Evolutionary conservation across 2,329 filamentous ascomycete genomes (phyloP).

Genomic region (Curvularia verruculosa): DNA sequence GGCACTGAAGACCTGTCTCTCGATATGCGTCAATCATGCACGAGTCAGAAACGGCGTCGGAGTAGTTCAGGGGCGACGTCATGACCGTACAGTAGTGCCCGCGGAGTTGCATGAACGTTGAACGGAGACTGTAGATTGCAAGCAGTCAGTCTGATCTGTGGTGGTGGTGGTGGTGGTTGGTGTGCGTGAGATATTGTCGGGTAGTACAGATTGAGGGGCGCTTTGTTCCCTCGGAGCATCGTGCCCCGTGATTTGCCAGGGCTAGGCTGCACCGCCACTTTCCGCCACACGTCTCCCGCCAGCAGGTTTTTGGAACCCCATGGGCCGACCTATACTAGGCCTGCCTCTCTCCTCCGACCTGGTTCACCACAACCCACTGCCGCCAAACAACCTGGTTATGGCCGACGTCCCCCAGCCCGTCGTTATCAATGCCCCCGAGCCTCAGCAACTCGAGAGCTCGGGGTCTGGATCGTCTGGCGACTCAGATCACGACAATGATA

Average conservation of each 20-base stretch:
- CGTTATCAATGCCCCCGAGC: conserved; percentile 39
- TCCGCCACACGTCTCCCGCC: background rate
- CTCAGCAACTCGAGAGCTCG: conserved; percentile 40
- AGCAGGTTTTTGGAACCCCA: conserved; percentile 15
- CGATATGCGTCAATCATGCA: background rate
- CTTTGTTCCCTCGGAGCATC: background rate
- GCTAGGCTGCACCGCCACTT: background rate
- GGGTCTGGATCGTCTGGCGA: conserved; percentile 56
- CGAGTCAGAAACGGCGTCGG: background rate
- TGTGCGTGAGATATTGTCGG: background rate
- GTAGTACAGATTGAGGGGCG: background rate
- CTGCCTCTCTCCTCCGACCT: conserved; percentile 38
- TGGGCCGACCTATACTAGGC: conserved; percentile 32
- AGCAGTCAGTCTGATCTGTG: background rate
- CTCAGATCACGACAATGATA: conserved; percentile 45
- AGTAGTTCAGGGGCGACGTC: conserved; percentile 1
- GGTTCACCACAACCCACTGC: conserved; percentile 25
- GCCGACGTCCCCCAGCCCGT: conserved; percentile 39
- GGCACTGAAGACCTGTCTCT: background rate
- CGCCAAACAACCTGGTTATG: conserved; percentile 23
- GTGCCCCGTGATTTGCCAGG: background rate
- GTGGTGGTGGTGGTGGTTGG: background rate
- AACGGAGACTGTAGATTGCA: background rate
- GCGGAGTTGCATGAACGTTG: background rate
- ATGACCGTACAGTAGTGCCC: background rate